phyloP scores from a whole-genome alignment of 2,329 filamentous ascomycete genomes.

The Aspergillus fumigatiaffinis region DNA sequence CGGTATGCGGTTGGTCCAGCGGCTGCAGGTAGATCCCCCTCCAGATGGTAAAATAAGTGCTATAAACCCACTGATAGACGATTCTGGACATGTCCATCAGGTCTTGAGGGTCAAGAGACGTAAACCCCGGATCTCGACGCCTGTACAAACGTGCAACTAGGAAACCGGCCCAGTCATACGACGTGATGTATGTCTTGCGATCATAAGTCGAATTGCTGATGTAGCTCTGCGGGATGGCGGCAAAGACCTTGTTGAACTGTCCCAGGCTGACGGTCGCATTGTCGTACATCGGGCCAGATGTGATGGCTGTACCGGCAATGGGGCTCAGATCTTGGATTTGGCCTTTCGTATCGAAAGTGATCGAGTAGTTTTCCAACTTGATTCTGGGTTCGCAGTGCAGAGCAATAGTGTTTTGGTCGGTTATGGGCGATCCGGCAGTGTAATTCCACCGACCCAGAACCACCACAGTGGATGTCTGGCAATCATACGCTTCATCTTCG shows the following conservation, averaged over 20 bases:
- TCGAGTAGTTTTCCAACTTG: conserved; percentile 20
- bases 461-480: conserved; percentile 29
- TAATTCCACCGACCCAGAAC: conserved; percentile 34
- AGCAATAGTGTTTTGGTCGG: conserved; percentile 27
- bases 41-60: conserved; percentile 35
- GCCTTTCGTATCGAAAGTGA: conserved; percentile 27
- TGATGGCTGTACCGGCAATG: conserved; percentile 17
- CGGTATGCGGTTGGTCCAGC: conserved; percentile 14
- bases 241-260: conserved; percentile 35
- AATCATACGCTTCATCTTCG: conserved; percentile 19
- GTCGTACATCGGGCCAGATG: conserved; percentile 25
- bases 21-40: conserved; percentile 28
- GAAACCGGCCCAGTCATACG: conserved; percentile 35
- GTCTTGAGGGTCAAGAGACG: conserved; percentile 17
- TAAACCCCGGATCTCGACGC: conserved; percentile 20
- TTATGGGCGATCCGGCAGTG: conserved; percentile 18
- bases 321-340: conserved; percentile 19
- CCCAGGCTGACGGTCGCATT: conserved; percentile 33
- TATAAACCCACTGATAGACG: conserved; percentile 35
- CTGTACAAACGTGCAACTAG: conserved; percentile 31
- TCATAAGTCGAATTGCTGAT: conserved; percentile 19
- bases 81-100: conserved; percentile 24
- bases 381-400: conserved; percentile 29
- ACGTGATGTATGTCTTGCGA: conserved; percentile 22
- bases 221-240: conserved; percentile 31